phyloP scores from a whole-genome alignment of 495 filamentous ascomycete species.

The Neurospora sp. region DNA sequence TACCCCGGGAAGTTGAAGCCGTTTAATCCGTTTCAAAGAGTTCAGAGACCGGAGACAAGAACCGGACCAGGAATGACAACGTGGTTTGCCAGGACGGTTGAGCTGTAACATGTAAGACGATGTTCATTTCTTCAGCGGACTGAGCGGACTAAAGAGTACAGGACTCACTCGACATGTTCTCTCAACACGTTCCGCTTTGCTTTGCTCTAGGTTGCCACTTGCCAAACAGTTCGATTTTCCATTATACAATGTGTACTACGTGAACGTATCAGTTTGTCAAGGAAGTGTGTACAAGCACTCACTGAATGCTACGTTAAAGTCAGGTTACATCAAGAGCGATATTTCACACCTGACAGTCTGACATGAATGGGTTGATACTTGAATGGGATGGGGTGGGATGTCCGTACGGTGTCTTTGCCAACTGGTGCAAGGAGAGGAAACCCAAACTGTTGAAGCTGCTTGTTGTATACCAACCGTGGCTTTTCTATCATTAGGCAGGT shows the following conservation, averaged over 20 bases:
- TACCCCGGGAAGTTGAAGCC: not conserved
- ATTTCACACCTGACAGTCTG: not conserved
- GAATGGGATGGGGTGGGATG: not conserved
- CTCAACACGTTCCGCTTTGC: not conserved
- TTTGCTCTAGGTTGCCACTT: not conserved
- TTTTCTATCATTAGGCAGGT: too few relatives aligned
- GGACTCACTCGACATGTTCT: not conserved
- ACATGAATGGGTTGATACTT: not conserved
- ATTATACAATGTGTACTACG: not conserved
- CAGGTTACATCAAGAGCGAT: not conserved
- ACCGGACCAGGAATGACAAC: not conserved
- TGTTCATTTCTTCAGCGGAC: not conserved
- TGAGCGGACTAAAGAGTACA: too few relatives aligned
- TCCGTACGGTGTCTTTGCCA: too few relatives aligned
- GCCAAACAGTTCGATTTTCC: not conserved
- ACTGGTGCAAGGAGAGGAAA: too few relatives aligned
- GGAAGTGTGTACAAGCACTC: not conserved
- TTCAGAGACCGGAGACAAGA: not conserved
- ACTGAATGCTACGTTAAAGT: not conserved
- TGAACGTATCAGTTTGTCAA: not conserved
- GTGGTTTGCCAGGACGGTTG: not conserved
- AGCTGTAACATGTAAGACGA: not conserved
- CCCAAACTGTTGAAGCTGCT: too few relatives aligned
- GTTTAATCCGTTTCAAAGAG: not conserved
- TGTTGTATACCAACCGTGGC: too few relatives aligned